Percentiles rank a stretch among this genome's conserved stretches.
phyloP scores from a whole-genome alignment of 306 rosid species.

The Morella rubra region DNA sequence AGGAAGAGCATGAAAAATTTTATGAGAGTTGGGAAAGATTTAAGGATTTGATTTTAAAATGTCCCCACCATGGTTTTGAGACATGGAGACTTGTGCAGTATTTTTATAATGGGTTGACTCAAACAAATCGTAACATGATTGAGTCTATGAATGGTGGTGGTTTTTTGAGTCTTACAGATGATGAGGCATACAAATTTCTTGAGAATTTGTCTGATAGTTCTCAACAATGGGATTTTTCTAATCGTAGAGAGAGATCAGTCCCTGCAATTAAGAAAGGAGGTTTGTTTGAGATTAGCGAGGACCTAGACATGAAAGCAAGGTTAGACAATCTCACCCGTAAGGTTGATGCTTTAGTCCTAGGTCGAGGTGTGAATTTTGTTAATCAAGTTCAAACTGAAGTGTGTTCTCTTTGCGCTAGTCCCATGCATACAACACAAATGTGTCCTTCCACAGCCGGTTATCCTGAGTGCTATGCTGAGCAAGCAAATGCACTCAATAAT shows the following conservation, averaged over 20 bases:
- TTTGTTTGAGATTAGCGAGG: background rate
- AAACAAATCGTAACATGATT: no score
- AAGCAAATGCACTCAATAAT: background rate
- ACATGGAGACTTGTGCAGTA: no score
- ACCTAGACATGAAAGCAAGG: background rate
- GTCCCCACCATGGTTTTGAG: no score
- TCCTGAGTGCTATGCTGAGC: background rate
- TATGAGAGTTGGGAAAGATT: no score
- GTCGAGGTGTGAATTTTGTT: background rate
- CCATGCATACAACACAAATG: background rate
- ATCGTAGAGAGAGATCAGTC: background rate
- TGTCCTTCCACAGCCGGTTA: background rate
- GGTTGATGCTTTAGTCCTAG: background rate
- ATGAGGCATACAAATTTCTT: no score
- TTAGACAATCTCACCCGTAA: no score
- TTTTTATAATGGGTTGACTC: no score
- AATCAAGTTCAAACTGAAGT: background rate
- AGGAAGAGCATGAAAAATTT: no score
- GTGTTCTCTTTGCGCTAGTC: background rate
- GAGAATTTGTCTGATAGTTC: no score
- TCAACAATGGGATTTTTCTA: background rate
- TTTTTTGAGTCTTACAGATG: no score
- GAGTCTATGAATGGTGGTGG: no score
- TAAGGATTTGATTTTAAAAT: no score
- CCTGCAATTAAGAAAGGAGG: background rate